Base-by-base conservation (phyloP, 2,329 filamentous ascomycete genomes). In the Ceratocystis eucalypticola region DNA sequence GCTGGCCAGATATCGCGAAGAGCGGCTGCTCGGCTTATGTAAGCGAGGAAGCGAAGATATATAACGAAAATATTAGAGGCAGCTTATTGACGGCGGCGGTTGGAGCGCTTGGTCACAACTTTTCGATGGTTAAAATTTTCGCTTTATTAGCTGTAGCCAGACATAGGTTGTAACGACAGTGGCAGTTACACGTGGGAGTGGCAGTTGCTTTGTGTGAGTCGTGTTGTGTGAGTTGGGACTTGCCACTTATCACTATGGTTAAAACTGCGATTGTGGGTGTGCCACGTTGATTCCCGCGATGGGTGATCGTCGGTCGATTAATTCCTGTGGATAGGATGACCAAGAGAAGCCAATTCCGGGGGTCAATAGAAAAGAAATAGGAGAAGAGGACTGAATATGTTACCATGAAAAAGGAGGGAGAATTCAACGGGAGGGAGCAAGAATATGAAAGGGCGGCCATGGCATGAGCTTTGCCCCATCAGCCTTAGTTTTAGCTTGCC, bases 121-220 rank as follows among this genome's bases (percentile, higher is more conserved):
- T 59, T 59, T 15, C 55, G 30, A 17, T 28, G 48, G 20, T 22
- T 41, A 5, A 25, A 53, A 53, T 53, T 53, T 53, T 53, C 22
- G 48, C 10, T 15, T 41, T 53, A 53, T 53, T 59, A 30, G 55
- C 17, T 37, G 28, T 30, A 59, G 28, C 15, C 12, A 30, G 55
- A 20, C 55, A 59, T 59, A 30, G 10, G 37, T 10, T 41, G 37
- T 41, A 41, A 15, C 37, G 25, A 59, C 37, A 30, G 17, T 20
- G 55, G 55, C 15, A 4, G 55, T 59, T 59, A n/a, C 55, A 59
- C 55, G 6, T 59, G 5, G 22, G 12, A 33, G n/a, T 59, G 17
- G 15, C 55, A 59, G 55, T 20, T 59, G 28, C 55, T 30, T 37
- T 37, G 55, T 59, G 55, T 59, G 55, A 59, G 55, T 59, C 10